A percentile compares a stretch with the other conserved stretches of the same genome.
Evolutionary conservation across 129 eudicot genomes (phyloP).

Genomic region (Ambrosia artemisiifolia): DNA sequence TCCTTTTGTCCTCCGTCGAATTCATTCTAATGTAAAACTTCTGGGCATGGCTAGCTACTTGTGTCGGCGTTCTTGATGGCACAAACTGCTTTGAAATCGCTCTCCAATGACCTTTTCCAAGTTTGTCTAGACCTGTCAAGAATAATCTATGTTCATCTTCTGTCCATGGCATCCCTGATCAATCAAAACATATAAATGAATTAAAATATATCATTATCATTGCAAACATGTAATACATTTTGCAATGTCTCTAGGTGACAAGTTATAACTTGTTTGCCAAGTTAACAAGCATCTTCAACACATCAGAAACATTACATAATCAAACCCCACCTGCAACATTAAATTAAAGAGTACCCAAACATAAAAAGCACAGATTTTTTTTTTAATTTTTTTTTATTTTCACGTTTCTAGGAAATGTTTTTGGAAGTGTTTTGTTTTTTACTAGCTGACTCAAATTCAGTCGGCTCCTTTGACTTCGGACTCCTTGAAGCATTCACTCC

Average conservation of each 20-base stretch:
- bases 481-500: too few relatives aligned
- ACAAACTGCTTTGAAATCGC: constrained; percentile 52
- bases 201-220: not conserved
- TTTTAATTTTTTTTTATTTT: too few relatives aligned
- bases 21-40: constrained; percentile 47
- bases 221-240: not conserved
- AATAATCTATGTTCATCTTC: constrained; percentile 54
- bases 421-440: too few relatives aligned
- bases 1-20: constrained; percentile 31
- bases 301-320: too few relatives aligned
- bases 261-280: not conserved
- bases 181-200: constrained; percentile 10
- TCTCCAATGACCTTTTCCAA: constrained; percentile 68
- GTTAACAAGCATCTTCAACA: not conserved
- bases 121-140: constrained; percentile 44
- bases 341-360: not conserved
- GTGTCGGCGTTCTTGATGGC: constrained; percentile 59
- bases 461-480: too few relatives aligned
- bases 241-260: not conserved
- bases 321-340: not conserved
- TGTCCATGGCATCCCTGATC: constrained; percentile 54
- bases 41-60: constrained; percentile 81
- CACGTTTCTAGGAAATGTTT: too few relatives aligned
- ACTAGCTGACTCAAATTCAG: too few relatives aligned
- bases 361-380: too few relatives aligned